phyloP scores from a whole-genome alignment of 1,284 basidiomycete genomes.

The Trichosporon ovoides region DNA sequence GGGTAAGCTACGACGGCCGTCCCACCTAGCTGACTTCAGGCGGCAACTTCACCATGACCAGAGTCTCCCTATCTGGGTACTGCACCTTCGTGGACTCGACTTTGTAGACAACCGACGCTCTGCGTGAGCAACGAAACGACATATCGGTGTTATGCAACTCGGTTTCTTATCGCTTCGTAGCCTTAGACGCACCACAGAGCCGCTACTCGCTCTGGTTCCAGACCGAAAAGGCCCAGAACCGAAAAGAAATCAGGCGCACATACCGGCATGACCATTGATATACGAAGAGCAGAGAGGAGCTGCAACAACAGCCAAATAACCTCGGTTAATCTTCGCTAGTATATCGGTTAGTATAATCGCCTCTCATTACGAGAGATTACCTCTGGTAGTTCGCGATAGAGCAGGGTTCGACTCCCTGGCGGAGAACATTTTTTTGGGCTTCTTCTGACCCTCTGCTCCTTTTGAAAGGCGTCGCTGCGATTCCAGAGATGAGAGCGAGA shows the following conservation, averaged over 20 bases:
- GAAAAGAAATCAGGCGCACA: no score
- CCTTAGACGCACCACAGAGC: no score
- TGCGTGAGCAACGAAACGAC: neutral
- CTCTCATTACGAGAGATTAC: neutral
- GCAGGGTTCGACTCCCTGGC: constrained; percentile 3
- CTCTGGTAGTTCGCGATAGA: neutral
- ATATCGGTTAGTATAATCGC: constrained; percentile 4
- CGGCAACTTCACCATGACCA: neutral
- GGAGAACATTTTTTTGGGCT: neutral
- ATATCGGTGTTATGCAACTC: no score
- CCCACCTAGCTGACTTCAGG: neutral
- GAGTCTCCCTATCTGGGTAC: neutral
- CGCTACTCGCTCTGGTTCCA: no score
- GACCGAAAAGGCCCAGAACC: no score
- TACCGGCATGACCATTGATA: no score
- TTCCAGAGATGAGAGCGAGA: no score
- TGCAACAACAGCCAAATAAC: no score
- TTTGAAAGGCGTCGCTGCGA: no score
- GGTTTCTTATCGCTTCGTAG: no score
- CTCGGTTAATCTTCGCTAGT: neutral
- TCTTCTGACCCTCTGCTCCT: no score
- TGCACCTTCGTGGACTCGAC: neutral
- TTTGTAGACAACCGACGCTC: neutral
- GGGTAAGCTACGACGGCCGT: neutral
- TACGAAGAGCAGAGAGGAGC: no score